Evolutionary conservation across 371 early-diverging fungal genomes (phyloP).

Genomic region (Batkoa obscura): DNA sequence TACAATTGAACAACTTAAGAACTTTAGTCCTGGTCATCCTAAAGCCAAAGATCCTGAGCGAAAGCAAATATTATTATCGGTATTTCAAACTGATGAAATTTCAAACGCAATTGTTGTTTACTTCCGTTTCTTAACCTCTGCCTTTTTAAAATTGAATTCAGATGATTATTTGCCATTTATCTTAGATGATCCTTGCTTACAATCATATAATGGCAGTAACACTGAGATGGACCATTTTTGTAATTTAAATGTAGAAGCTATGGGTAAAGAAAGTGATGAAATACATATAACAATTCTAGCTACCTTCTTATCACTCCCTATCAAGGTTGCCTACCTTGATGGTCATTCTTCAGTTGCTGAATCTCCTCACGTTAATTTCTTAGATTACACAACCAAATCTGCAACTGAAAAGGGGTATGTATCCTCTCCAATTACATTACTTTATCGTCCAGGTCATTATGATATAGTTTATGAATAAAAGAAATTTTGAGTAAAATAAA

Average conservation of each 20-base stretch:
- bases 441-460: slow-evolving; percentile 35
- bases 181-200: slow-evolving; percentile 25
- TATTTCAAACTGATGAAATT: slow-evolving; percentile 36
- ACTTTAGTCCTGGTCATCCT: slow-evolving; percentile 9
- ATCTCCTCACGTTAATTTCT: slow-evolving; percentile 25
- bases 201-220: not conserved
- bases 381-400: slow-evolving; percentile 10
- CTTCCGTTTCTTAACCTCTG: slow-evolving; percentile 40
- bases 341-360: slow-evolving; percentile 20
- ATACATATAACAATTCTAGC: slow-evolving; percentile 42
- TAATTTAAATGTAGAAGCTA: slow-evolving; percentile 38
- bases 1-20: slow-evolving; percentile 21
- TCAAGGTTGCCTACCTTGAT: slow-evolving; percentile 43
- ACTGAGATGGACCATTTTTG: slow-evolving; percentile 35
- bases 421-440: slow-evolving; percentile 14
- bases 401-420: slow-evolving; percentile 4
- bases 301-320: slow-evolving; percentile 28
- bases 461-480: slow-evolving; percentile 44
- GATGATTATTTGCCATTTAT: slow-evolving; percentile 47
- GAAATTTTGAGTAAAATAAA: too few relatives aligned
- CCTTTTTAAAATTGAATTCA: slow-evolving; percentile 34
- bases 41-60: not conserved
- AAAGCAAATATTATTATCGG: slow-evolving; percentile 19
- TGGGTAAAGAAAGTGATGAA: slow-evolving; percentile 52
- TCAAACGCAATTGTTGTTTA: slow-evolving; percentile 48